Base-by-base conservation (phyloP, 192 early-diverging fungal species). In the Coemansia sp. region DNA sequence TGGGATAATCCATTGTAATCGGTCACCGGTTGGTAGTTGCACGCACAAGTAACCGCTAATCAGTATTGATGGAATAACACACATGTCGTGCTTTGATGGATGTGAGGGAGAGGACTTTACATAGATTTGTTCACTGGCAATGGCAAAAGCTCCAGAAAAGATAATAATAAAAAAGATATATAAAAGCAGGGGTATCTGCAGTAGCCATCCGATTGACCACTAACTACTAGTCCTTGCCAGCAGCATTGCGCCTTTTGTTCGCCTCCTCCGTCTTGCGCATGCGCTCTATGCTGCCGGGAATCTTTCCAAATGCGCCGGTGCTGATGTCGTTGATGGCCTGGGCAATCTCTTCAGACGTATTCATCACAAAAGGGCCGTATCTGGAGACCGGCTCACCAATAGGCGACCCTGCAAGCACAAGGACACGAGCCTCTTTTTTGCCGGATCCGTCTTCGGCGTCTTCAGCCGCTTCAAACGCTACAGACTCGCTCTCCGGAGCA, bases 331-430 rank as follows among this genome's bases (percentile, higher is more conserved):
- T 26, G 10, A 85, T 54, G 0, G 84, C 79, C 64, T 85, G 71
- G 49, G 54, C 45, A 23, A 85, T 63, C 63, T 85, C 70, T 43
- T 85, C 79, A 6, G 72, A 72, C 19, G 84, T 78, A 62, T 79
- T 74, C 86, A 89, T 87, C 7, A 91, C 88, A 75, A 92, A 90
- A 5, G 89, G 86, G 1, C 87, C 85, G 42, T 89, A 84, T 54
- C 86, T 85, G 21, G 90, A 84, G 64, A 89, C 83, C 45, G 85
- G 85, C 42, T 89, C 90, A 52, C 85, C 70, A 42, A 85, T 75
- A 6, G 84, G 84, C 11, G 79, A 74, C 11, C 88, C 88, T n/a
- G 86, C 88, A 43, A 91, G 74, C 16, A 91, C 65, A n/a, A 89
- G 77, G 42, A 89, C 86, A 41, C 86, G 84, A 10, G 84, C 66